These are phyloP conservation scores for Aegilops speltoides DNA, from an alignment of 176 grass and related monocot species.

Conservation along the genomic window DNA sequence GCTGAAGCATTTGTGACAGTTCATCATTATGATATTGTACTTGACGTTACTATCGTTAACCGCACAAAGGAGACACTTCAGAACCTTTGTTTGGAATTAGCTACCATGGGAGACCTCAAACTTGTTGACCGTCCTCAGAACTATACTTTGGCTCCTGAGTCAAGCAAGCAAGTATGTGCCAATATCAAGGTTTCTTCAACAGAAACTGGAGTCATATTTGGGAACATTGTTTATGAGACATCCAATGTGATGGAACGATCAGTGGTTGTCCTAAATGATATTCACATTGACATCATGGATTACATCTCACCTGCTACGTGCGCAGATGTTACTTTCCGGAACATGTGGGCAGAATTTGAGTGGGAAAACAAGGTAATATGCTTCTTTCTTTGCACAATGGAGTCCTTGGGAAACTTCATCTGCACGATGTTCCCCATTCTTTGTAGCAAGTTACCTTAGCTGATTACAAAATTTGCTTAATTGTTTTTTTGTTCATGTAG, in stretches of 20 bases:
- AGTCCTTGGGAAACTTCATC: not conserved
- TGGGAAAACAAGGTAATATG: constrained; percentile 72
- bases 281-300: constrained; percentile 77
- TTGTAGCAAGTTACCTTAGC: no score
- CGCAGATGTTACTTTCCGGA: constrained; percentile 57
- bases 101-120: constrained; percentile 66
- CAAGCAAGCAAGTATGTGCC: constrained; percentile 53
- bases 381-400: not conserved
- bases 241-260: constrained; percentile 62
- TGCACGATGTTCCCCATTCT: not conserved
- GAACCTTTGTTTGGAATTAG: constrained; percentile 65
- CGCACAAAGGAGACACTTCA: constrained; percentile 65
- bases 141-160: constrained; percentile 59
- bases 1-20: constrained; percentile 69
- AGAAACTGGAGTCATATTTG: constrained; percentile 66
- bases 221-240: constrained; percentile 66
- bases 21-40: constrained; percentile 64
- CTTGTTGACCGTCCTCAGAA: constrained; percentile 65
- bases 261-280: constrained; percentile 66
- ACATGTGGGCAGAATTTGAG: constrained; percentile 73
- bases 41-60: constrained; percentile 65
- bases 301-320: constrained; percentile 63
- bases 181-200: constrained; percentile 71
- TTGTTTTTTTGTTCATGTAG: no score
- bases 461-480: not conserved